These are phyloP conservation scores for Umbelopsis vinacea DNA, from an alignment of 192 early-diverging fungal species.

Conservation along the genomic window DNA sequence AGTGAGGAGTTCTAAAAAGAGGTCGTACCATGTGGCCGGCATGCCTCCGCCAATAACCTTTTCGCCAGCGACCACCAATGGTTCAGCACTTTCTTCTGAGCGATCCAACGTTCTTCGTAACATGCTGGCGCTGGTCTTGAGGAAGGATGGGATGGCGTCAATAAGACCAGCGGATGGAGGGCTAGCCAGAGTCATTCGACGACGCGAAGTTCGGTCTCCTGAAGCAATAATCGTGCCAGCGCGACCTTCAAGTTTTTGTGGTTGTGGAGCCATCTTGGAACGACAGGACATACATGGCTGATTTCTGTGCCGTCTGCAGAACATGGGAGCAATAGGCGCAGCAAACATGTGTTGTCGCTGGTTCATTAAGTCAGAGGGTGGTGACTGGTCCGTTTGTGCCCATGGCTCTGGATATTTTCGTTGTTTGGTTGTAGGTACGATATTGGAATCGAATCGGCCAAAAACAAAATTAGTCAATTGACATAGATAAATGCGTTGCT, in stretches of 20 bases:
- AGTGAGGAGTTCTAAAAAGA: conserved; percentile 58
- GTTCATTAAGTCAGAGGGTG: conserved; percentile 15
- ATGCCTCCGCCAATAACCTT: conserved; percentile 49
- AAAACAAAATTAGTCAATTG: conserved; percentile 59
- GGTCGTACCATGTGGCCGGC: conserved; percentile 52
- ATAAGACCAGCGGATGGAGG: conserved; percentile 47
- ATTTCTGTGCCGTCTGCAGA: conserved; percentile 52
- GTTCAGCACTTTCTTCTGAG: conserved; percentile 23
- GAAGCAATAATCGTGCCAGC: conserved; percentile 9
- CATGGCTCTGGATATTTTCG: conserved; percentile 28
- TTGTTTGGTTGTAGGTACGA: conserved; percentile 33
- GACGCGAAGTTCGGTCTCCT: neutral
- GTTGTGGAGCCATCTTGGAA: neutral
- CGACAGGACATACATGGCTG: conserved; percentile 44
- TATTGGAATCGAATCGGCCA: conserved; percentile 55
- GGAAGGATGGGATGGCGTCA: conserved; percentile 54
- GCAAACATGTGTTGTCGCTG: conserved; percentile 40
- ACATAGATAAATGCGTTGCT: conserved; percentile 57
- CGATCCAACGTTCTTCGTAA: conserved; percentile 38
- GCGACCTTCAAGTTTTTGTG: neutral
- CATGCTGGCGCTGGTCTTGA: conserved; percentile 53
- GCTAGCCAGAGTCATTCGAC: neutral
- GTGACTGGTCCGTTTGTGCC: neutral
- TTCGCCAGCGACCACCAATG: conserved; percentile 39
- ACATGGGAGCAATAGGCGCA: conserved; percentile 30